Conservation (phyloP, 1,284 basidiomycete genomes). For the Rhodofomes roseus region DNA sequence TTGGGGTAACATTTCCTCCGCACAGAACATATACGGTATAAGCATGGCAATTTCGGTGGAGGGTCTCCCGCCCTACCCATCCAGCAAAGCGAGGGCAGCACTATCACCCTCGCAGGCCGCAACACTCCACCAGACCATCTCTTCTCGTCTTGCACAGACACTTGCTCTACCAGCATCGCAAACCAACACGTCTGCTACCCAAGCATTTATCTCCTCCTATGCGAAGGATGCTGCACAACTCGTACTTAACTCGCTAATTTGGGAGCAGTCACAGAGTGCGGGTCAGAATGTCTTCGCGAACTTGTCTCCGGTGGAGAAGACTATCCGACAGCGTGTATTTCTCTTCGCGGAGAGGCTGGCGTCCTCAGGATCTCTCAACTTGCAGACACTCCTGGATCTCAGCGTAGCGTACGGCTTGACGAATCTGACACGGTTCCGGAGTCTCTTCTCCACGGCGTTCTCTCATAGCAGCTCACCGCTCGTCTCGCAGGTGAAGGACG, state of each 20-base stretch:
- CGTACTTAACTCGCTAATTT: slow-evolving; percentile 52
- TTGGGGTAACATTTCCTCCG: too few species aligned
- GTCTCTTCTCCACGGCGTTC: slow-evolving; percentile 40
- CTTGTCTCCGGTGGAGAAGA: slow-evolving; percentile 35
- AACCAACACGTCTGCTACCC: slow-evolving; percentile 40
- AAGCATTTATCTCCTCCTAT: slow-evolving; percentile 54
- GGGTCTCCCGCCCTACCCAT: slow-evolving; percentile 49
- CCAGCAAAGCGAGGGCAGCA: slow-evolving; percentile 41
- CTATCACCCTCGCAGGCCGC: slow-evolving; percentile 52
- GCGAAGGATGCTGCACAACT: slow-evolving; percentile 50
- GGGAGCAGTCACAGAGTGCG: slow-evolving; percentile 33
- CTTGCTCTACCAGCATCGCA: slow-evolving; percentile 46
- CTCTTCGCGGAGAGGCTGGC: slow-evolving; percentile 52
- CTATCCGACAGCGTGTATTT: slow-evolving; percentile 51
- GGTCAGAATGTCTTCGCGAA: slow-evolving; percentile 7
- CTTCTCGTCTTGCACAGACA: slow-evolving; percentile 39
- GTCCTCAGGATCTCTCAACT: slow-evolving; percentile 37
- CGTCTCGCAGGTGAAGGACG: slow-evolving; percentile 31
- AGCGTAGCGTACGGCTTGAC: slow-evolving; percentile 49
- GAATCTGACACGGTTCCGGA: slow-evolving; percentile 40
- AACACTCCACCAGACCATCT: slow-evolving; percentile 44
- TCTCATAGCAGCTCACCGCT: slow-evolving; percentile 28
- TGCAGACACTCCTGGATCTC: slow-evolving; percentile 58
- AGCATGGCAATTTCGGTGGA: slow-evolving; percentile 14
- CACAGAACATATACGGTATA: too few species aligned